phyloP scores from a whole-genome alignment of 805 yeast genomes.

The Cyberlindnera japonica region DNA sequence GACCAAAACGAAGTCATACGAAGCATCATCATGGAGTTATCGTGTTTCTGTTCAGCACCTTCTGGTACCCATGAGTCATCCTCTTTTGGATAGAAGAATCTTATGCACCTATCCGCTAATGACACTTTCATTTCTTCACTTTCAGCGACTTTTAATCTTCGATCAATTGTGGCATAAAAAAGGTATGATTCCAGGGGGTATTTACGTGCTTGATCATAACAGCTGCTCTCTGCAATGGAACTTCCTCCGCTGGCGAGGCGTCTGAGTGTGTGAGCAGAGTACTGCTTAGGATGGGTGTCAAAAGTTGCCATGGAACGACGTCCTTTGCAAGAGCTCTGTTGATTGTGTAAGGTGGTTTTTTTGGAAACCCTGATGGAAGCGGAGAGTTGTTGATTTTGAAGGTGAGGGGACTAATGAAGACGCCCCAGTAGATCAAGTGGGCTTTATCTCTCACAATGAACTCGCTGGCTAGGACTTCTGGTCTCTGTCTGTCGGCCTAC shows the following conservation, averaged over 20 bases:
- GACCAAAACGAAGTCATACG: conserved; percentile 21
- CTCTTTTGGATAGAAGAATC: background rate
- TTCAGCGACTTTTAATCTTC: background rate
- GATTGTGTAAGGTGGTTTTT: too few relatives aligned
- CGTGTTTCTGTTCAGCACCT: conserved; percentile 5
- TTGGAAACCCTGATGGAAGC: too few relatives aligned
- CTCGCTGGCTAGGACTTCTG: too few relatives aligned
- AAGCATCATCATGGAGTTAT: conserved; percentile 6
- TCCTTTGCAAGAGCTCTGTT: too few relatives aligned
- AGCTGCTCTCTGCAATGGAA: background rate
- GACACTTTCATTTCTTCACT: background rate
- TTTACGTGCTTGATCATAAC: conserved; percentile 3
- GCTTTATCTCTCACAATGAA: too few relatives aligned
- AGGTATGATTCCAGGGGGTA: conserved; percentile 11
- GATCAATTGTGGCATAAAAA: conserved; percentile 11
- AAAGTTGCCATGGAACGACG: too few relatives aligned
- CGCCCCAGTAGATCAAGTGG: too few relatives aligned
- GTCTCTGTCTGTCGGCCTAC: too few relatives aligned
- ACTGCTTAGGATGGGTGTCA: background rate
- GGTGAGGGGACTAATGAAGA: too few relatives aligned
- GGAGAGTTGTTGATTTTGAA: too few relatives aligned
- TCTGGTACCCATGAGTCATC: conserved; percentile 9
- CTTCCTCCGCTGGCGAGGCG: background rate
- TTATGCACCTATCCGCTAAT: conserved; percentile 2
- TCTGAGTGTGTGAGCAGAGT: background rate